Evolutionary conservation across 2,329 filamentous ascomycete species (phyloP).

Genomic region (Diaporthe aspalathi): DNA sequence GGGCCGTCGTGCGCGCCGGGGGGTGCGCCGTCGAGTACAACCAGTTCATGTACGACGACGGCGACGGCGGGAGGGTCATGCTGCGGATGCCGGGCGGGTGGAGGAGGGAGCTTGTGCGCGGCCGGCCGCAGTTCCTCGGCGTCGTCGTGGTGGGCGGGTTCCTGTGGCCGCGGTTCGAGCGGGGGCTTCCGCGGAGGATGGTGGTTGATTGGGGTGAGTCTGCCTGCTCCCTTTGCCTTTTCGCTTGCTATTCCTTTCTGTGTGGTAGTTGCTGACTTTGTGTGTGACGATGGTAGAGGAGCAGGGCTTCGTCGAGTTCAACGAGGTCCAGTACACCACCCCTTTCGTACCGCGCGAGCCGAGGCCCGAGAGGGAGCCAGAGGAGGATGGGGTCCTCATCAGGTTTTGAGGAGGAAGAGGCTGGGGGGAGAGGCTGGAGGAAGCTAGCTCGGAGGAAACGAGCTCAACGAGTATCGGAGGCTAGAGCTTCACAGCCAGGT

Average conservation of each 20-base stretch:
- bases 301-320: slow-evolving; percentile 22
- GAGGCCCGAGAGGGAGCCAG: neutral
- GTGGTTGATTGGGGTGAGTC: neutral
- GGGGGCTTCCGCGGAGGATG: neutral
- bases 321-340: slow-evolving; percentile 2
- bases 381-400: neutral
- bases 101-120: neutral
- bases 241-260: too few species aligned
- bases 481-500: too few species aligned
- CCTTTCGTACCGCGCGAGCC: neutral
- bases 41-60: slow-evolving; percentile 8
- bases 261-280: neutral
- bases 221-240: too few species aligned
- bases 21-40: neutral
- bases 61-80: neutral
- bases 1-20: too few species aligned
- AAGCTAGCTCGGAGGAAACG: too few species aligned
- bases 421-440: too few species aligned
- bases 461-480: too few species aligned
- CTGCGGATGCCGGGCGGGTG: slow-evolving; percentile 5
- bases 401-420: neutral
- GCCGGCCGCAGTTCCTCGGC: neutral
- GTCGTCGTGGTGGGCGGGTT: neutral
- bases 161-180: neutral
- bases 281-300: neutral